phyloP scores from a whole-genome alignment of 148 eudicot genomes.

The Tetragonia tetragonoides region DNA sequence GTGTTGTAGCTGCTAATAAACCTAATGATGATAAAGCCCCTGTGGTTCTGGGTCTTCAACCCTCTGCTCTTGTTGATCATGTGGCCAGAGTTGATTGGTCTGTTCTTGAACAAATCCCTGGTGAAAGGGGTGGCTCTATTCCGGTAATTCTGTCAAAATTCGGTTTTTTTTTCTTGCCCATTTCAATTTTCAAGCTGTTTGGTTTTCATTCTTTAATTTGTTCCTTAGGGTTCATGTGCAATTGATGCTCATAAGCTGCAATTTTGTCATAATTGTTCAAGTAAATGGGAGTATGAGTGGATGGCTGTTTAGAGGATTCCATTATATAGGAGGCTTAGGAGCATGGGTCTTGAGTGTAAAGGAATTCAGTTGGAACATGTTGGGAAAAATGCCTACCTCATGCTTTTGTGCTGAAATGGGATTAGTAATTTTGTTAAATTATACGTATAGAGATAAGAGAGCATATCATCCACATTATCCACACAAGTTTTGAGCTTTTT shows the following conservation, averaged over 20 bases:
- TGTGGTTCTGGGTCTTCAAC: conserved; percentile 61
- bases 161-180: not conserved
- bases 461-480: too few species aligned
- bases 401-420: not conserved
- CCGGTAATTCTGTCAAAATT: conserved; percentile 41
- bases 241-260: not conserved
- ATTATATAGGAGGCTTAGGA: not conserved
- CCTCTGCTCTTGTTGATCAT: conserved; percentile 83
- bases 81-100: conserved; percentile 80
- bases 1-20: not conserved
- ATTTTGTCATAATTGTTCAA: not conserved
- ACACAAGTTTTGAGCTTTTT: conserved; percentile 12
- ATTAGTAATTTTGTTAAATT: not conserved
- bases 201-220: not conserved
- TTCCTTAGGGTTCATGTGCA: not conserved
- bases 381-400: not conserved
- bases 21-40: conserved; percentile 5
- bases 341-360: not conserved
- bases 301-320: not conserved
- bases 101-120: conserved; percentile 63
- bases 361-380: not conserved
- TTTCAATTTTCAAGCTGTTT: not conserved
- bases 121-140: conserved; percentile 85
- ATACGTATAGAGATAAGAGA: too few species aligned
- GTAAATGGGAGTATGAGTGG: not conserved